A percentile compares a stretch with the other conserved stretches of the same genome.
These are phyloP conservation scores for Pseudoscleropodium purum DNA, from an alignment of 225 moss, liverwort and hornwort genomes.

Conservation along the genomic window DNA sequence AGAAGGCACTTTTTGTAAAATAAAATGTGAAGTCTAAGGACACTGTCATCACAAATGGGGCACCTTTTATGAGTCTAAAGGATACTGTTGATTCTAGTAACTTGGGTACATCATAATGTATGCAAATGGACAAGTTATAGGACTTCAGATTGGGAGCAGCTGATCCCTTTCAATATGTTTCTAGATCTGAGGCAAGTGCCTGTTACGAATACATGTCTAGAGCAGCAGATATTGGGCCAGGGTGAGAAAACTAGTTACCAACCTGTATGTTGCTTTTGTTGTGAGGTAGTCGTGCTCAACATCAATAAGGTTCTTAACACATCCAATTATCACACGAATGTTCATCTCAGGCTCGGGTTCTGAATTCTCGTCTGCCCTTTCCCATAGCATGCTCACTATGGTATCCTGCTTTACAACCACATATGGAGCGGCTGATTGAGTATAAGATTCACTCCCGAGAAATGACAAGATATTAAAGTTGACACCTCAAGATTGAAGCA, in stretches of 20 bases:
- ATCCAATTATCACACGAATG: slow-evolving; percentile 46
- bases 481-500: neutral
- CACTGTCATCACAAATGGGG: neutral
- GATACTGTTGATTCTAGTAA: neutral
- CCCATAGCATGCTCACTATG: slow-evolving; percentile 53
- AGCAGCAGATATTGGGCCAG: neutral
- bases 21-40: neutral
- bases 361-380: slow-evolving; percentile 43
- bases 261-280: slow-evolving; percentile 69
- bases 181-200: neutral
- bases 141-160: neutral
- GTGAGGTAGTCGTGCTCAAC: slow-evolving; percentile 62
- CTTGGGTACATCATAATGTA: neutral
- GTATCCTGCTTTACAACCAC: slow-evolving; percentile 44
- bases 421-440: neutral
- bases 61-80: neutral
- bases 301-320: slow-evolving; percentile 74
- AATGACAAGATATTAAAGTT: neutral
- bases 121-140: neutral
- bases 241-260: neutral
- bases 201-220: neutral
- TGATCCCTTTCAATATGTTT: neutral
- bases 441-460: neutral
- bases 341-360: slow-evolving; percentile 38
- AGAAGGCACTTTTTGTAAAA: too few relatives aligned